Evolutionary conservation across 2,329 filamentous ascomycete genomes (phyloP).

Genomic region (Sporothrix euskadiensis): DNA sequence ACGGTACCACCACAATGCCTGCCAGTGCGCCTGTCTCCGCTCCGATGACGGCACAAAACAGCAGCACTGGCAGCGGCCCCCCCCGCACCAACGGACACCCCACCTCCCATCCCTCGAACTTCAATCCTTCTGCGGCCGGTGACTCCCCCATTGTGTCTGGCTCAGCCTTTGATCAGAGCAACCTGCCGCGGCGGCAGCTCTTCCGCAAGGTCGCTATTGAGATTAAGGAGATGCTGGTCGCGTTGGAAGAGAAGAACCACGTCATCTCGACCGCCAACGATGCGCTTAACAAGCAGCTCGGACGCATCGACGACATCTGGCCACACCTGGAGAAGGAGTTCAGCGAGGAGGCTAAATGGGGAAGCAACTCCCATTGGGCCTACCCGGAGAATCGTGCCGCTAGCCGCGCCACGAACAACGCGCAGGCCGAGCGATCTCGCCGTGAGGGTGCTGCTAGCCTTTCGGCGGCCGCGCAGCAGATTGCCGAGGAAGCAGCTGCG

Average conservation of each 20-base stretch:
- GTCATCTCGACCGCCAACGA: constrained; percentile 92
- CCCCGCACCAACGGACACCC: constrained; percentile 39
- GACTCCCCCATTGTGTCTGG: not conserved
- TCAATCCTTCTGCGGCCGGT: not conserved
- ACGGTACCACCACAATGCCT: constrained; percentile 42
- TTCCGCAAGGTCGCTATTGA: constrained; percentile 77
- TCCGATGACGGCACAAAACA: constrained; percentile 54
- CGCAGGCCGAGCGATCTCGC: constrained; percentile 70
- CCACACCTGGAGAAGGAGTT: constrained; percentile 85
- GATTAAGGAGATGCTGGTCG: constrained; percentile 81
- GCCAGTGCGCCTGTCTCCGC: constrained; percentile 45
- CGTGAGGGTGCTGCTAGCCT: constrained; percentile 77
- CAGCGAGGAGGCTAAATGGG: constrained; percentile 90
- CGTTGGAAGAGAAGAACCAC: constrained; percentile 96
- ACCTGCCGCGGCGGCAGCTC: constrained; percentile 67
- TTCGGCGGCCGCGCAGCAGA: constrained; percentile 71
- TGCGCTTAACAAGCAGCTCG: constrained; percentile 79
- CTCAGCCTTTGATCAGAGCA: constrained; percentile 54
- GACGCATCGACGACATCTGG: constrained; percentile 83
- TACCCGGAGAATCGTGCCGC: constrained; percentile 80
- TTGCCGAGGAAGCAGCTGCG: constrained; percentile 80
- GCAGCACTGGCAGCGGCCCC: constrained; percentile 44
- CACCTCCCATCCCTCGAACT: not conserved
- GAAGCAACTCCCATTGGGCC: constrained; percentile 91
- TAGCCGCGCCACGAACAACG: constrained; percentile 54